phyloP scores from a whole-genome alignment of 2,329 filamentous ascomycete species.

The Neurospora sp. region DNA sequence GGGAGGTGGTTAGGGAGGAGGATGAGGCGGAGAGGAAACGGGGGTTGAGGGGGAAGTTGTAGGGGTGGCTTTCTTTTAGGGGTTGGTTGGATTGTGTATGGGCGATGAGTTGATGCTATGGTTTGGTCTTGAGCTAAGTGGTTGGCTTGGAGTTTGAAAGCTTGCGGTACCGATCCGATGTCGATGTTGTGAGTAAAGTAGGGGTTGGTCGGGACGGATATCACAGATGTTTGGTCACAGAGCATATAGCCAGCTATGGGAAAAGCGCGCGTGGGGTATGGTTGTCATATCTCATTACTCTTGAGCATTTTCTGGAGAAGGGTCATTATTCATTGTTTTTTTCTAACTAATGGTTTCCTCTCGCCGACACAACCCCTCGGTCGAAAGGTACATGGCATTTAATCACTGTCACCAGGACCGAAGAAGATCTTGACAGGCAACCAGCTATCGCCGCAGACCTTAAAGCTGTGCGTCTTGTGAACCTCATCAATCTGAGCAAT shows the following conservation, averaged over 20 bases:
- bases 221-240: neutral
- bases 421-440: slow-evolving; percentile 73
- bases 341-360: neutral
- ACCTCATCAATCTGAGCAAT: slow-evolving; percentile 57
- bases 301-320: neutral
- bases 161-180: too few relatives aligned
- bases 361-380: neutral
- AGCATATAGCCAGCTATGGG: neutral
- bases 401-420: slow-evolving; percentile 59
- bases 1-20: slow-evolving; percentile 35
- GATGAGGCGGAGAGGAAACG: slow-evolving; percentile 14
- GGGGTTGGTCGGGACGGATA: neutral
- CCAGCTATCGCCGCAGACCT: slow-evolving; percentile 69
- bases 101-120: too few relatives aligned
- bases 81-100: too few relatives aligned
- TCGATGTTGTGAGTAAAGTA: neutral
- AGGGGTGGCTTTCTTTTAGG: slow-evolving; percentile 5
- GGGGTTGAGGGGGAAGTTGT: slow-evolving; percentile 27
- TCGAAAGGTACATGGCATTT: slow-evolving; percentile 16
- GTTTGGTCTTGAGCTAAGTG: too few relatives aligned
- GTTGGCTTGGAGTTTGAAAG: neutral
- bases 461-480: slow-evolving; percentile 56
- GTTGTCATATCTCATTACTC: neutral
- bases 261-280: neutral
- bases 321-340: neutral